Base-by-base conservation (phyloP, 2,329 filamentous ascomycete species). In the Colletotrichum australisinense region DNA sequence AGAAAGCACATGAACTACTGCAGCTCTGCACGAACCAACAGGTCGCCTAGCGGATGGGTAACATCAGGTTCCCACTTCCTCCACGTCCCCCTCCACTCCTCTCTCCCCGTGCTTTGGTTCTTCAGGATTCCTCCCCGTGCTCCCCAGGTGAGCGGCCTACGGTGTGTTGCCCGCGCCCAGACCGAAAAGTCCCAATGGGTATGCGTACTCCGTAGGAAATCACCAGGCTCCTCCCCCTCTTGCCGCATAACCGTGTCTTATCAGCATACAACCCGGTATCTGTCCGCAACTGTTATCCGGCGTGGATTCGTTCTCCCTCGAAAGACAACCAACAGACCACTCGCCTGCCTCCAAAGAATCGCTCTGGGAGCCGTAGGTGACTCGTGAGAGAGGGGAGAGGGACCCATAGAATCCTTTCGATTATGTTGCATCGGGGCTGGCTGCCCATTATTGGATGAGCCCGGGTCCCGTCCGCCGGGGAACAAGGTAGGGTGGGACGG, bases 231-330 rank as follows among this genome's bases (percentile, higher is more conserved):
- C 26, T 22, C 19, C 24, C 38, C 28, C 32, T 28, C 22, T 30
- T 65, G 63, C 63, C 63, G 63, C 24, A 65, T 65, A 65, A 7
- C 63, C 63, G 30, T 38, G 52, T 14, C 49, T 56, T 56, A 65
- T 56, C 63, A 56, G 30, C 46, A 65, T 6, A 26, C 12, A 24
- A 56, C 26, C 53, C 24, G 26, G 53, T 28, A 28, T 28, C 16
- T 28, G 26, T 24, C 53, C 22, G 16, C 52, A 26, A 30, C 5
- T 60, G 24, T 19, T n/a, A 14, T n/a, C 24, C 5, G 28, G 2
- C 52, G 42, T 52, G 59, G 59, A 16, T 32, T 42, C 19, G 22
- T 22, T 30, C 30, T 63, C 30, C 32, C 11, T n/a, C 16, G n/a
- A 16, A n/a, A 42, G n/a, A 19, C 5, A 2, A 38, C 42, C 2